Percentiles rank a stretch among this genome's conserved stretches.
phyloP scores from a whole-genome alignment of 306 rosid genomes.

The Geum urbanum region DNA sequence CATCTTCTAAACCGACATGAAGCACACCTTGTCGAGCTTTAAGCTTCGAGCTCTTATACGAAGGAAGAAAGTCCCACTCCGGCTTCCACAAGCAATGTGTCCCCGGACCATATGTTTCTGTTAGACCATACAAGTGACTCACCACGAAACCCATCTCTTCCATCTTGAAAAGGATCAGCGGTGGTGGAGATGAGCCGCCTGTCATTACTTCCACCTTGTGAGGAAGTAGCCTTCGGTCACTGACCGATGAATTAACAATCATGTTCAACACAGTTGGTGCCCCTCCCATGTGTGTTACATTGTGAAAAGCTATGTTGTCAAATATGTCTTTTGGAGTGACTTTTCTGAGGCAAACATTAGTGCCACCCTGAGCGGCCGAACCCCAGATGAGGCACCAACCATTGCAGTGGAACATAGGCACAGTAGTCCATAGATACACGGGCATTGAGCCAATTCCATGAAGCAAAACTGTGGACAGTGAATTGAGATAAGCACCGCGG shows the following conservation, averaged over 20 bases:
- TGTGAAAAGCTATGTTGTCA: conserved; percentile 41
- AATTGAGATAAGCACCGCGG: conserved; percentile 77
- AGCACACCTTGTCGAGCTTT: conserved; percentile 76
- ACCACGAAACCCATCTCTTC: conserved; percentile 72
- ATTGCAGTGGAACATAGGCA: conserved; percentile 83
- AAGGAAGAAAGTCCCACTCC: conserved; percentile 58
- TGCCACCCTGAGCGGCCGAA: conserved; percentile 70
- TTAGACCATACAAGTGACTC: conserved; percentile 72
- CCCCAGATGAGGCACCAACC: conserved; percentile 96
- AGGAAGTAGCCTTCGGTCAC: conserved; percentile 42
- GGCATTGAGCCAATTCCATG: conserved; percentile 57
- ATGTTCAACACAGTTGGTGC: conserved; percentile 84
- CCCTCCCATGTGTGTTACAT: conserved; percentile 79
- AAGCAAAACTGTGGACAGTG: conserved; percentile 64
- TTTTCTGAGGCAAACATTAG: conserved; percentile 61
- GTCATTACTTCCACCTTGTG: conserved; percentile 60
- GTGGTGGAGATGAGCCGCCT: conserved; percentile 76
- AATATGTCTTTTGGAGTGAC: conserved; percentile 57
- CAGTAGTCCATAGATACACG: conserved; percentile 79
- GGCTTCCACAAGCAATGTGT: conserved; percentile 72
- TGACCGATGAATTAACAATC: conserved; percentile 54
- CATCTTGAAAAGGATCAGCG: conserved; percentile 61
- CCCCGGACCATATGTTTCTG: conserved; percentile 75
- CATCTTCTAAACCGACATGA: conserved; percentile 51
- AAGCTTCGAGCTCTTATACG: conserved; percentile 36